Conservation (phyloP, 2,329 filamentous ascomycete genomes). For the Kalmusia sp. region DNA sequence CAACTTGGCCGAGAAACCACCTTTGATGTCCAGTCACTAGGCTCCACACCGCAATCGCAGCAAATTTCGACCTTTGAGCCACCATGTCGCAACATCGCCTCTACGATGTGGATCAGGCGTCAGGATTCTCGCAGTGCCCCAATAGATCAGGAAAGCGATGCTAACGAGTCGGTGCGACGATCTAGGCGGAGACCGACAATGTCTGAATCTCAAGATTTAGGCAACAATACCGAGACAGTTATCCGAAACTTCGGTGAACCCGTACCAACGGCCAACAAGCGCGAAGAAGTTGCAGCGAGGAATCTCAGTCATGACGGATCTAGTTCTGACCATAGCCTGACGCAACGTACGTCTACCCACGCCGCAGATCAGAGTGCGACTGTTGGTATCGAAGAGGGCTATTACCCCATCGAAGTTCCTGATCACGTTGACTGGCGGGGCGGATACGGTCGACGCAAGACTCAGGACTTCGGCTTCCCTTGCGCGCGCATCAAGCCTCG, state of each 20-base stretch:
- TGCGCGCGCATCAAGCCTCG: conserved; percentile 36
- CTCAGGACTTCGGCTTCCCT: conserved; percentile 42
- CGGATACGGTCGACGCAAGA: conserved; percentile 40
- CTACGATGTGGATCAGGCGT: conserved; percentile 5
- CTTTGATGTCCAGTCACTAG: neutral
- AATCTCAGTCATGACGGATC: conserved; percentile 34
- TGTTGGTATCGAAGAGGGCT: conserved; percentile 22
- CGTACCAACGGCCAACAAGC: conserved; percentile 6
- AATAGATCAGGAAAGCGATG: conserved; percentile 13
- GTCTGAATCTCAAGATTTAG: conserved; percentile 7
- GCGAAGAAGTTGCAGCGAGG: conserved; percentile 19
- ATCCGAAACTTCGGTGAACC: conserved; percentile 17
- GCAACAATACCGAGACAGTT: conserved; percentile 6
- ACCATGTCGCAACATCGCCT: neutral
- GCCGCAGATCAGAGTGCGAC: conserved; percentile 11
- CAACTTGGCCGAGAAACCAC: conserved; percentile 4
- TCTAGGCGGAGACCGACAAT: conserved; percentile 14
- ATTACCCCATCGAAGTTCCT: conserved; percentile 26
- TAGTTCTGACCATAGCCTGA: conserved; percentile 20
- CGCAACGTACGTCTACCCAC: conserved; percentile 16
- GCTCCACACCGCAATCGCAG: no score
- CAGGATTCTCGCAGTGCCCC: conserved; percentile 20
- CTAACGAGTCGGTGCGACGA: conserved; percentile 6
- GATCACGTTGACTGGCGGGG: conserved; percentile 35
- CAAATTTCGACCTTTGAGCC: neutral